Base-by-base conservation (phyloP, 1,284 basidiomycete species). In the Golubevia pallescens region DNA sequence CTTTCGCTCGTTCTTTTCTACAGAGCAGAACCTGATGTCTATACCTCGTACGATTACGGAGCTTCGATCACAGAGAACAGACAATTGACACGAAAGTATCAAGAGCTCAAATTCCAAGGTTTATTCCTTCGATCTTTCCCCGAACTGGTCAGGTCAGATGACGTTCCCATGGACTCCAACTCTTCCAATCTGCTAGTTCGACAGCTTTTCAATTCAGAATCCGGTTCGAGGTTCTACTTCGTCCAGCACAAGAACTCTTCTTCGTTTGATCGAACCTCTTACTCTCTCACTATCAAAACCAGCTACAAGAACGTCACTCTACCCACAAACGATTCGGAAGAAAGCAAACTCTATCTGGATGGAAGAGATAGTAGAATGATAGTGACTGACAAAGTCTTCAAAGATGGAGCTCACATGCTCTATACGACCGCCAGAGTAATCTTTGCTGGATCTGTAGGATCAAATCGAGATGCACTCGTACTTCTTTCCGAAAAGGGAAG, bases 71-170 rank as follows among this genome's bases (percentile, higher is more conserved):
- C 89, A 28, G 92, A 93, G 86, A 89, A 88, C n/a, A 88, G 92
- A 32, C 88, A 88, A n/a, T 83, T 93, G 16, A 90, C 89, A 0
- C 78, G 88, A 16, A 93, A 93, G 81, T 92, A 89, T 80, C 88
- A 90, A 58, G 92, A 93, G 74, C 86, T 93, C 53, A 93, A 93
- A 80, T 88, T 90, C 20, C 90, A 93, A 78, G 90, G 89, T 10
- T 78, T 93, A 1, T 93, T 93, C 87, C 80, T 93, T 32, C 90
- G 92, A 52, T 38, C 34, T 4, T 38, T 38, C 10, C 34, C 34
- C 10, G 34, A 38, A 38, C 3, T 38, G 34, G 34, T 38, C 10
- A 38, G 34, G 34, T 38, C 34, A 5, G 34, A 38, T 5, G 10
- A 10, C 3, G 34, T 38, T 38, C 5, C 3, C 10, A 5, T 5